A percentile compares a stretch with the other conserved stretches of the same genome.
These are phyloP conservation scores for Sanghuangporus weigelae DNA, from an alignment of 1,284 basidiomycete species.

Conservation along the genomic window DNA sequence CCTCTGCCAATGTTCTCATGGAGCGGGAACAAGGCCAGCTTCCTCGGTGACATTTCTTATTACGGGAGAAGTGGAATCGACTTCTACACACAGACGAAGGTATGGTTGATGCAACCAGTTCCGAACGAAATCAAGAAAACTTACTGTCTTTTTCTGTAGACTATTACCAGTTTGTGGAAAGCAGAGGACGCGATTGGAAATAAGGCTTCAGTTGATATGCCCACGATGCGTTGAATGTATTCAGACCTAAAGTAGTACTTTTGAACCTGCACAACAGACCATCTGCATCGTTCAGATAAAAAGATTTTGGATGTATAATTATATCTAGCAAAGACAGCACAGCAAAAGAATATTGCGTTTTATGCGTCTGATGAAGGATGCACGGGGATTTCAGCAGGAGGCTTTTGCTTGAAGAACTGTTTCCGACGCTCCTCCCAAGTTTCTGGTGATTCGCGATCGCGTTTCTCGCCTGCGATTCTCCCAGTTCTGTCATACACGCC, in stretches of 20 bases:
- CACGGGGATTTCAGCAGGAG: conserved; percentile 4
- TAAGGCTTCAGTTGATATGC: conserved; percentile 79
- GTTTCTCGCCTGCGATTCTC: conserved; percentile 43
- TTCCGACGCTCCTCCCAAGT: conserved; percentile 56
- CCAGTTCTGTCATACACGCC: conserved; percentile 85
- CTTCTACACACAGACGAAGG: conserved; percentile 90
- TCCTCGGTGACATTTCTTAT: conserved; percentile 85
- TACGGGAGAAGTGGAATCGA: conserved; percentile 87
- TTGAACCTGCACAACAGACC: neutral
- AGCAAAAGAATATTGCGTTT: neutral
- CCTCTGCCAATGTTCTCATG: conserved; percentile 91
- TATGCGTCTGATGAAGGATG: conserved; percentile 8
- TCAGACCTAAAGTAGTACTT: neutral
- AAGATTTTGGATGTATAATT: neutral
- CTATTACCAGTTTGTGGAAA: conserved; percentile 78
- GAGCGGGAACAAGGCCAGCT: conserved; percentile 88
- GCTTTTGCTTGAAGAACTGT: conserved; percentile 64
- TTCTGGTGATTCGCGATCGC: conserved; percentile 28
- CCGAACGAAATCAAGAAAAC: neutral
- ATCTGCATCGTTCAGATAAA: neutral
- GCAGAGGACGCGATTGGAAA: conserved; percentile 75
- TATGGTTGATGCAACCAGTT: conserved; percentile 23
- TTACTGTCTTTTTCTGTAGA: conserved; percentile 37
- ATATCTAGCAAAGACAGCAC: neutral
- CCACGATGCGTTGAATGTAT: conserved; percentile 37